Evolutionary conservation across 352 stramenopile species (phyloP).

Genomic region (Phytopythium cucurbitacearum): DNA sequence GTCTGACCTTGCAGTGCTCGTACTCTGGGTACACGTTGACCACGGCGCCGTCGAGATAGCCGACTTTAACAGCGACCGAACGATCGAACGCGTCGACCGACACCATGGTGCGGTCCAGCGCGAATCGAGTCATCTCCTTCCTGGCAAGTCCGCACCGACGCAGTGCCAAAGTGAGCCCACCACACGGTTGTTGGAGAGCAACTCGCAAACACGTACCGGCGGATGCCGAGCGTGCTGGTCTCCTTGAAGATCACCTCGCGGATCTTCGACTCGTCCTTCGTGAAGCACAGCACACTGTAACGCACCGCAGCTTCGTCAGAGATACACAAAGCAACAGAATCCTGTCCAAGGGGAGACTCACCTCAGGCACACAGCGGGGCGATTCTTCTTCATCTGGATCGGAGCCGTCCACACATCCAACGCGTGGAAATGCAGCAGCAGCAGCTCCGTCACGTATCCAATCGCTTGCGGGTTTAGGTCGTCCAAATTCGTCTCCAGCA

Average conservation of each 20-base stretch:
- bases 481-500: constrained; percentile 90
- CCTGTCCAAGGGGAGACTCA: constrained; percentile 8
- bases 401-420: constrained; percentile 87
- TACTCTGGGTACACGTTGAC: constrained; percentile 82
- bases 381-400: constrained; percentile 92
- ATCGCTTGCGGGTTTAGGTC: constrained; percentile 87
- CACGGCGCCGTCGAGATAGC: constrained; percentile 34
- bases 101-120: constrained; percentile 50
- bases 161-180: background rate
- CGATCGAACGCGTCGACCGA: constrained; percentile 36
- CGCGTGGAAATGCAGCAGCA: constrained; percentile 57
- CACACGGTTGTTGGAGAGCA: constrained; percentile 8
- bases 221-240: constrained; percentile 88
- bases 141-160: constrained; percentile 12
- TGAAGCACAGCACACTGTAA: constrained; percentile 68
- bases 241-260: constrained; percentile 69
- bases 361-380: constrained; percentile 70
- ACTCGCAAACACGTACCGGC: constrained; percentile 37
- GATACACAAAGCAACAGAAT: constrained; percentile 1
- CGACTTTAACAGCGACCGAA: constrained; percentile 57
- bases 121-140: constrained; percentile 51
- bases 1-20: constrained; percentile 71
- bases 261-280: constrained; percentile 49
- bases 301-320: background rate
- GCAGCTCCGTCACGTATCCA: constrained; percentile 65